Conservation (phyloP, 768 basidiomycete species). For the Suillus clintonianus region DNA sequence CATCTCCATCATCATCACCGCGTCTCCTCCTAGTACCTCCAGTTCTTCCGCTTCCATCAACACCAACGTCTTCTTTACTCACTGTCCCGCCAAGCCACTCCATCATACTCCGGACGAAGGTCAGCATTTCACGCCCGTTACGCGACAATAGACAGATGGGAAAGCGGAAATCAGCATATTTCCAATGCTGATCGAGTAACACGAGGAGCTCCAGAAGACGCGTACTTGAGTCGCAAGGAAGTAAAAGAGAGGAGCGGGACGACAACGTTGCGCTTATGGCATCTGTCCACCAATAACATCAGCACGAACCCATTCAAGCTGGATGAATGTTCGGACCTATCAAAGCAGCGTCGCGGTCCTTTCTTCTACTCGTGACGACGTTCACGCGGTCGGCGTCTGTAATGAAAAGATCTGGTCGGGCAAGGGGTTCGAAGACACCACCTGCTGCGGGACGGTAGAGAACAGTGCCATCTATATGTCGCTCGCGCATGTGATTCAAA, state of each 20-base stretch:
- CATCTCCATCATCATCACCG: constrained; percentile 71
- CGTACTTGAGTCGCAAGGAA: constrained; percentile 93
- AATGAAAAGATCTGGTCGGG: constrained; percentile 90
- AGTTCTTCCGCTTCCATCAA: constrained; percentile 61
- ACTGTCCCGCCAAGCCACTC: constrained; percentile 98
- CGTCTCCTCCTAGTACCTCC: constrained; percentile 54
- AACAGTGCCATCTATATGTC: constrained; percentile 93
- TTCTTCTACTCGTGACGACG: constrained; percentile 82
- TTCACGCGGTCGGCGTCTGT: constrained; percentile 87
- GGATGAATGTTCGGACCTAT: constrained; percentile 55
- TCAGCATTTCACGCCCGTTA: constrained; percentile 91
- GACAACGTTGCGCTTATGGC: constrained; percentile 85
- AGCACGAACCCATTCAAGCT: neutral
- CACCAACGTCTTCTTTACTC: constrained; percentile 88
- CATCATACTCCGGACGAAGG: constrained; percentile 95
- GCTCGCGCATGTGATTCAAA: constrained; percentile 94
- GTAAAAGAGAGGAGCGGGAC: constrained; percentile 76
- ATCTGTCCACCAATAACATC: constrained; percentile 47
- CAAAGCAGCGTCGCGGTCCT: constrained; percentile 87
- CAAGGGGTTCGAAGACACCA: constrained; percentile 81
- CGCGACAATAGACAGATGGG: constrained; percentile 94
- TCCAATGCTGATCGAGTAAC: constrained; percentile 96
- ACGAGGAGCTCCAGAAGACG: constrained; percentile 96
- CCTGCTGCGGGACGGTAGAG: constrained; percentile 74
- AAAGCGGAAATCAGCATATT: constrained; percentile 76